Evolutionary conservation across 139 green algal genomes (phyloP).

Genomic region (Chlamydomonas sp.): DNA sequence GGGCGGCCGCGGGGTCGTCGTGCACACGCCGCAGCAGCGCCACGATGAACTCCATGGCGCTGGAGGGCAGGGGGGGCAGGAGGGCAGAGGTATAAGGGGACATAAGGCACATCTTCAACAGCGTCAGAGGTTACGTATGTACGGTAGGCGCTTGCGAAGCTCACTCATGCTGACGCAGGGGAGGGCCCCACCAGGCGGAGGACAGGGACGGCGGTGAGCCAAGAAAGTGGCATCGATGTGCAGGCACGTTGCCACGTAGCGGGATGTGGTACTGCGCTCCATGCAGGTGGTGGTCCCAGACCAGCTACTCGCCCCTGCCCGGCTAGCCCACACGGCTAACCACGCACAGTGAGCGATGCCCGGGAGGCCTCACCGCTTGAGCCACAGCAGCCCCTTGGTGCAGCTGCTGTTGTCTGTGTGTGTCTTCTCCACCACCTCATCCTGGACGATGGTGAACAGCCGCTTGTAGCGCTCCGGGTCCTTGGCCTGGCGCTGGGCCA

Average conservation of each 20-base stretch:
- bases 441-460: constrained; percentile 73
- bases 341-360: too few relatives aligned
- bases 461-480: constrained; percentile 54
- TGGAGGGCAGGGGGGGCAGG: constrained; percentile 22
- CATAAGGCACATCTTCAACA: too few relatives aligned
- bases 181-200: background rate
- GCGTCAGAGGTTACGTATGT: too few relatives aligned
- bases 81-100: too few relatives aligned
- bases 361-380: constrained; percentile 63
- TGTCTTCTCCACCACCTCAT: constrained; percentile 66
- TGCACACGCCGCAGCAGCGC: constrained; percentile 63
- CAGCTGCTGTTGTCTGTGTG: constrained; percentile 52
- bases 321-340: too few relatives aligned
- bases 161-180: too few relatives aligned
- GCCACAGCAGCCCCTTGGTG: constrained; percentile 84
- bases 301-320: too few relatives aligned
- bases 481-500: constrained; percentile 49
- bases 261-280: too few relatives aligned
- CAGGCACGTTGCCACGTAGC: background rate
- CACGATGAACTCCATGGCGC: constrained; percentile 82
- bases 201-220: too few relatives aligned
- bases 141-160: too few relatives aligned
- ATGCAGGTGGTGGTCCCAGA: too few relatives aligned
- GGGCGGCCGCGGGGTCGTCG: constrained; percentile 33
- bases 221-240: too few relatives aligned